Evolutionary conservation across 148 eudicot species (phyloP).

Genomic region (Vaccinium myrtillus): DNA sequence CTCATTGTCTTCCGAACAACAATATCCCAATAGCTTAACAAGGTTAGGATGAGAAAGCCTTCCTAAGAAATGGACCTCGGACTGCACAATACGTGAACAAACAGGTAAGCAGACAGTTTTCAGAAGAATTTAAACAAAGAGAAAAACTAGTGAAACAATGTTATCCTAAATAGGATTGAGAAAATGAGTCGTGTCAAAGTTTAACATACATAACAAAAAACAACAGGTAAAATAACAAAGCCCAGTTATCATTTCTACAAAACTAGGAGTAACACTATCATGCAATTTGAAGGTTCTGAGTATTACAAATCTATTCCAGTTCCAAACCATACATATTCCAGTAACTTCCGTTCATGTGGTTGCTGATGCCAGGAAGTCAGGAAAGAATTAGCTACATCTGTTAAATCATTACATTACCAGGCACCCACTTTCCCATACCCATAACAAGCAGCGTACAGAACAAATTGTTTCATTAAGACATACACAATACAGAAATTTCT

Average conservation of each 20-base stretch:
- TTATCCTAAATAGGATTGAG: not conserved
- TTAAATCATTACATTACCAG: not conserved
- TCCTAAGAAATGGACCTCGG: slow-evolving; percentile 78
- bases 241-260: not conserved
- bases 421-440: not conserved
- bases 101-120: slow-evolving; percentile 7
- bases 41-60: slow-evolving; percentile 81
- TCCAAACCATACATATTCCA: not conserved
- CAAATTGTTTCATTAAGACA: not conserved
- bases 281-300: not conserved
- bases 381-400: not conserved
- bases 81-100: slow-evolving; percentile 38
- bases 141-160: not conserved
- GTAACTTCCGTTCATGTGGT: not conserved
- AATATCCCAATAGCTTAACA: slow-evolving; percentile 73
- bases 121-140: not conserved
- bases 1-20: slow-evolving; percentile 68
- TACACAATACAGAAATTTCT: not conserved
- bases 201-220: not conserved
- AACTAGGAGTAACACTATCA: not conserved
- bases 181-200: not conserved
- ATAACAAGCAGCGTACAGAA: not conserved
- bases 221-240: not conserved
- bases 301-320: not conserved
- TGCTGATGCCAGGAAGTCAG: not conserved